These are phyloP conservation scores for Xylaria sp. DNA, from an alignment of 2,329 filamentous ascomycete genomes.

Conservation along the genomic window DNA sequence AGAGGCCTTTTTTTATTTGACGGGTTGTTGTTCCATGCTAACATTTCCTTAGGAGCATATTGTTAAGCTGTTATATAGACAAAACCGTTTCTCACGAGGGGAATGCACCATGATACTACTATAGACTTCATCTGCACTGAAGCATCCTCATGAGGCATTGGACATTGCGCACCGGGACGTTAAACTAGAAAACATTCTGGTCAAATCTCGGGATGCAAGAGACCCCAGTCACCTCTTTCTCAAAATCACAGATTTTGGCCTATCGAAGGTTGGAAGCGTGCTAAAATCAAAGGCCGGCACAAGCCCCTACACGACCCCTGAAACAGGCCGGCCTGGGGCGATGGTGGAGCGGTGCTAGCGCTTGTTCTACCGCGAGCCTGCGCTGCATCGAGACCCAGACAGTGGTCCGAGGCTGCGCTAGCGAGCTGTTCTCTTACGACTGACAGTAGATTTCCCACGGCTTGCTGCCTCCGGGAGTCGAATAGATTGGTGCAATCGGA, in stretches of 20 bases:
- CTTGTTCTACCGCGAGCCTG: constrained; percentile 26
- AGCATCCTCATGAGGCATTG: not conserved
- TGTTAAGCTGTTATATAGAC: not conserved
- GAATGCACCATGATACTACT: not conserved
- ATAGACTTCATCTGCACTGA: not conserved
- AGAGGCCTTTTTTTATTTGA: not conserved
- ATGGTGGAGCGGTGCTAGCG: constrained; percentile 34
- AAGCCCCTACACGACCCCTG: not conserved
- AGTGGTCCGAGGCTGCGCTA: not conserved
- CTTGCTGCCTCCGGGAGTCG: not conserved
- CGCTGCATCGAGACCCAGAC: constrained; percentile 13
- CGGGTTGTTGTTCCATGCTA: not conserved
- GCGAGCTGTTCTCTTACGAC: not conserved
- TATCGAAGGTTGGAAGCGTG: not conserved
- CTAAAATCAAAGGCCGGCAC: not conserved
- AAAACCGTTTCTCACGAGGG: not conserved
- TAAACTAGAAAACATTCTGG: not conserved
- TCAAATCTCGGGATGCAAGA: not conserved
- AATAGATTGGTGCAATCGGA: not conserved
- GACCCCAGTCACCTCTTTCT: not conserved
- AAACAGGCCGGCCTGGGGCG: too few relatives aligned
- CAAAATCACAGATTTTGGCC: not conserved
- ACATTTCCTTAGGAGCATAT: not conserved
- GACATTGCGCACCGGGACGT: not conserved
- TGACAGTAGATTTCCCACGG: not conserved